These are phyloP conservation scores for Anisogramma anomala DNA, from an alignment of 2,329 filamentous ascomycete species.

Conservation along the genomic window DNA sequence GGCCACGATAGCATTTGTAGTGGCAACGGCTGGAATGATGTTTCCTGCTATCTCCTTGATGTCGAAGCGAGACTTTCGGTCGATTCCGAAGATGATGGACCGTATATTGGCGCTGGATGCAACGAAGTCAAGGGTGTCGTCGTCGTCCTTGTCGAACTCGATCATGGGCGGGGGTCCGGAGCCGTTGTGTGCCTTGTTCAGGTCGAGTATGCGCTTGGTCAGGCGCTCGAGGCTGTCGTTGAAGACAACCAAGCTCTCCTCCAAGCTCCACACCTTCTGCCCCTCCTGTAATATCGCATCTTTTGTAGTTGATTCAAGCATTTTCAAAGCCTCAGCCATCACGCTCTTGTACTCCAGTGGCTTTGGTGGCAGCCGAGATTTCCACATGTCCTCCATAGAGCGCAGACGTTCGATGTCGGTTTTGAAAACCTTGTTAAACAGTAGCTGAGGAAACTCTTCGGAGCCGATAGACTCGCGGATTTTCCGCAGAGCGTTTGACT, in stretches of 20 bases:
- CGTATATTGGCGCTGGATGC: slow-evolving; percentile 81
- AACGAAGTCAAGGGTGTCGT: slow-evolving; percentile 91
- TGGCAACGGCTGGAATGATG: slow-evolving; percentile 96
- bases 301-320: slow-evolving; percentile 31
- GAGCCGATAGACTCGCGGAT: slow-evolving; percentile 76
- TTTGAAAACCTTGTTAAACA: slow-evolving; percentile 90
- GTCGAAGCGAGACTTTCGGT: slow-evolving; percentile 81
- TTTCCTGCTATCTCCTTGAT: slow-evolving; percentile 99
- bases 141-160: slow-evolving; percentile 92
- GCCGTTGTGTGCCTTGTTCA: slow-evolving; percentile 38
- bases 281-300: slow-evolving; percentile 51
- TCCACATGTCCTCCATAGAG: slow-evolving; percentile 96
- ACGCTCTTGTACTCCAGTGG: slow-evolving; percentile 58
- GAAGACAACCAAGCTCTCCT: slow-evolving; percentile 79
- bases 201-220: slow-evolving; percentile 57
- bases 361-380: slow-evolving; percentile 61
- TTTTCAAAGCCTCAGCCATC: slow-evolving; percentile 37
- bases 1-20: slow-evolving; percentile 93
- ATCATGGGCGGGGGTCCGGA: slow-evolving; percentile 52
- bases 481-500: slow-evolving; percentile 70
- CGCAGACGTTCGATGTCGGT: slow-evolving; percentile 71
- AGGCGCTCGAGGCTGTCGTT: slow-evolving; percentile 70
- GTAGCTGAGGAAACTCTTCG: slow-evolving; percentile 59
- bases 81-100: slow-evolving; percentile 80
- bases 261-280: slow-evolving; percentile 68